These are phyloP conservation scores for Botryotinia globosa DNA, from an alignment of 2,329 filamentous ascomycete species.

Conservation along the genomic window DNA sequence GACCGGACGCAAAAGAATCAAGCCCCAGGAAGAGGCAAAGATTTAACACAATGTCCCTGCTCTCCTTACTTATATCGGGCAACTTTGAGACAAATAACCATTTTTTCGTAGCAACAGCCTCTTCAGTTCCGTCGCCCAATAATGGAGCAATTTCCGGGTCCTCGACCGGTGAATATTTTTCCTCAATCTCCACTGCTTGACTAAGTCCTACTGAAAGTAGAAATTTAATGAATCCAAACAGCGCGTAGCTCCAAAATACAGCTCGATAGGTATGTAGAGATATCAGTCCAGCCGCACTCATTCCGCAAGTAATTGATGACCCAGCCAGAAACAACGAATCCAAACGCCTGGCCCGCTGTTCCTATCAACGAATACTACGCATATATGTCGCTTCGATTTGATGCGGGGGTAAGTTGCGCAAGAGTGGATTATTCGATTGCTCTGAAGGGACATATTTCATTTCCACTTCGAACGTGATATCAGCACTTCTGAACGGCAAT, in stretches of 20 bases:
- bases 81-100: constrained; percentile 42
- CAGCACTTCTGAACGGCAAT: constrained; percentile 8
- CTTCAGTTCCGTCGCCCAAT: constrained; percentile 29
- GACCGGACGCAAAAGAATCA: constrained; percentile 68
- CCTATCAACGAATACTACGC: constrained; percentile 62
- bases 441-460: constrained; percentile 62
- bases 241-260: constrained; percentile 58
- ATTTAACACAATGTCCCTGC: constrained; percentile 52
- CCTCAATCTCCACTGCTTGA: constrained; percentile 41
- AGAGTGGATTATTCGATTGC: constrained; percentile 61
- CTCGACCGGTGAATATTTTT: constrained; percentile 36
- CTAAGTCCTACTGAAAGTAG: constrained; percentile 50
- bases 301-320: constrained; percentile 50
- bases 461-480: constrained; percentile 46
- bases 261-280: constrained; percentile 53
- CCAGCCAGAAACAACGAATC: constrained; percentile 60
- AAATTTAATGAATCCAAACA: constrained; percentile 56
- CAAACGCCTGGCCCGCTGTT: constrained; percentile 58
- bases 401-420: constrained; percentile 51
- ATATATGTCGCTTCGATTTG: constrained; percentile 53
- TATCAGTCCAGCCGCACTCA: constrained; percentile 43
- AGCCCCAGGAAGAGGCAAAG: constrained; percentile 66
- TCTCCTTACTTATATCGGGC: constrained; percentile 56
- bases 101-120: constrained; percentile 31
- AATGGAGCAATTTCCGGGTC: constrained; percentile 35